Conservation (phyloP, 805 yeast genomes). For the Metschnikowia similis region DNA sequence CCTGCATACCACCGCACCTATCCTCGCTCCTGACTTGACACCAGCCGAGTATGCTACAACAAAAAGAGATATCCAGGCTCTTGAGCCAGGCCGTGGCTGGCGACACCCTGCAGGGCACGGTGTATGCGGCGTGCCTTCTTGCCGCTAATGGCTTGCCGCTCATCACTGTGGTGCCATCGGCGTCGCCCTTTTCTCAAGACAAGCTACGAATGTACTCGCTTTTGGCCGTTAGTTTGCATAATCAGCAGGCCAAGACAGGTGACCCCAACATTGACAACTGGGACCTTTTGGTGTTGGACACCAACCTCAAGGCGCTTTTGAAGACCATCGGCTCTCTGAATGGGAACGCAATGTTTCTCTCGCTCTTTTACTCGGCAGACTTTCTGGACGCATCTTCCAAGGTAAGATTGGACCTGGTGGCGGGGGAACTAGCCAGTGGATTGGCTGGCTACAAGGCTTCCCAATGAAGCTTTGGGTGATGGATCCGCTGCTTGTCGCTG, state of each 20-base stretch:
- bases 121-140: constrained; percentile 28
- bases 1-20: neutral
- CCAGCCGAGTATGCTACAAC: constrained; percentile 32
- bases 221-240: constrained; percentile 29
- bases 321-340: constrained; percentile 16
- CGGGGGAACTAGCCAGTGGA: constrained; percentile 28
- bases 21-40: neutral
- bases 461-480: too few relatives aligned
- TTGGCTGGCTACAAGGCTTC: constrained; percentile 26
- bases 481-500: too few relatives aligned
- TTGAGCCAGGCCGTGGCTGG: constrained; percentile 28
- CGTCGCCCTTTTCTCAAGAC: constrained; percentile 20
- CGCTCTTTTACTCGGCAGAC: constrained; percentile 28
- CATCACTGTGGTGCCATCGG: constrained; percentile 30
- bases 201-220: constrained; percentile 32
- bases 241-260: constrained; percentile 14
- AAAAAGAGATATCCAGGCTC: constrained; percentile 33
- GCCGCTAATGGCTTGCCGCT: constrained; percentile 37
- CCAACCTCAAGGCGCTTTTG: constrained; percentile 24
- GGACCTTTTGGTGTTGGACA: constrained; percentile 30
- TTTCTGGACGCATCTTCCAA: constrained; percentile 33
- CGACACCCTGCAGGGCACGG: constrained; percentile 18
- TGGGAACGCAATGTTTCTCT: constrained; percentile 22
- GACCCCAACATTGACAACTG: constrained; percentile 20
- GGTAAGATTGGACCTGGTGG: constrained; percentile 30